Conservation (phyloP, 495 filamentous ascomycete genomes). For the Trichoderma virens region DNA sequence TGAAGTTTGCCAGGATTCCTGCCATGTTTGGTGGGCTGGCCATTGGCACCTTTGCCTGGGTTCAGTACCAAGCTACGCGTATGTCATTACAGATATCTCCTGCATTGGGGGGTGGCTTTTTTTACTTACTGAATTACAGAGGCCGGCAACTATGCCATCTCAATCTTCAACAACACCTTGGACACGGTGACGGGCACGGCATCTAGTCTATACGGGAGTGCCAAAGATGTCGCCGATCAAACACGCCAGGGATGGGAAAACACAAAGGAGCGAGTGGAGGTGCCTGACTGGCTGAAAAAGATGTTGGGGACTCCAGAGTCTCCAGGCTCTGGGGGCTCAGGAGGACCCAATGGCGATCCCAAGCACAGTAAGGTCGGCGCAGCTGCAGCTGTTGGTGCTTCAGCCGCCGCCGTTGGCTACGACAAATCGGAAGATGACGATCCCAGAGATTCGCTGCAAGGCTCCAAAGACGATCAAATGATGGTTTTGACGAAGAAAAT, state of each 20-base stretch:
- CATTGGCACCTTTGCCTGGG: constrained; percentile 78
- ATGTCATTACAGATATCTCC: constrained; percentile 30
- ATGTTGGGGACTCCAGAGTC: constrained; percentile 55
- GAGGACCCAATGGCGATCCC: constrained; percentile 39
- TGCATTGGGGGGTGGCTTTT: constrained; percentile 12
- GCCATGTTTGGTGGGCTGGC: constrained; percentile 86
- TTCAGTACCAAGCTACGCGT: constrained; percentile 95
- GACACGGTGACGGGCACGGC: constrained; percentile 61
- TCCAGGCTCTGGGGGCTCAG: constrained; percentile 27
- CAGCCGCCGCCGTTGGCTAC: constrained; percentile 71
- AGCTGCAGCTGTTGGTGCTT: constrained; percentile 50
- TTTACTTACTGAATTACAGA: constrained; percentile 43
- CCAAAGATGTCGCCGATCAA: constrained; percentile 67
- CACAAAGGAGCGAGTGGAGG: constrained; percentile 67
- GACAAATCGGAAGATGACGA: constrained; percentile 67
- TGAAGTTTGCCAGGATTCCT: constrained; percentile 81
- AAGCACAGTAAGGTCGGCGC: constrained; percentile 57
- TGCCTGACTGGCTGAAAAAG: constrained; percentile 81
- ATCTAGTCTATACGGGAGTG: constrained; percentile 55
- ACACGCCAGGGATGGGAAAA: constrained; percentile 73
- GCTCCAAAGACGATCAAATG: constrained; percentile 93
- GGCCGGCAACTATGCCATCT: constrained; percentile 82
- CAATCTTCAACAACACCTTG: constrained; percentile 62
- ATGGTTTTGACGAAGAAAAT: constrained; percentile 98
- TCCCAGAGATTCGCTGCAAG: constrained; percentile 46